These are phyloP conservation scores for Babesia bigemina DNA, from an alignment of 169 alveolate species.

Conservation along the genomic window DNA sequence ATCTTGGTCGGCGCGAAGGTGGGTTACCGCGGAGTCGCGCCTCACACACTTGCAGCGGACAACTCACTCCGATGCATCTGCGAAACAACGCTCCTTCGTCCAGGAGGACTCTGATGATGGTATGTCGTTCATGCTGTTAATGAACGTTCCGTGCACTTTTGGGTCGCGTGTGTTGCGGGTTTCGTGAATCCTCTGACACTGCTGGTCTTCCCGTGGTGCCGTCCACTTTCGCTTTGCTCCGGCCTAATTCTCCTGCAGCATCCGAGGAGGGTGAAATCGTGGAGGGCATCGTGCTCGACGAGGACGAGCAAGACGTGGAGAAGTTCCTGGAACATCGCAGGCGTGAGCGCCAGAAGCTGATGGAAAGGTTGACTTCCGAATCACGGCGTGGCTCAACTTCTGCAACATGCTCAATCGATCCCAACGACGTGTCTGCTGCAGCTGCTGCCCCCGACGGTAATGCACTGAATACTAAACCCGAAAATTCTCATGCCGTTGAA, in stretches of 20 bases:
- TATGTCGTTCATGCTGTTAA: not conserved
- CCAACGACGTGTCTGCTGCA: no score
- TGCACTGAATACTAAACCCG: no score
- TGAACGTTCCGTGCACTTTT: not conserved
- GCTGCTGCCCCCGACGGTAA: no score
- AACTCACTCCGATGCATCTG: not conserved
- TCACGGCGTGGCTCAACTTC: not conserved
- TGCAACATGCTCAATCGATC: no score
- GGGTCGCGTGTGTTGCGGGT: not conserved
- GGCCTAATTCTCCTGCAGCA: not conserved
- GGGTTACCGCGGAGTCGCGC: not conserved
- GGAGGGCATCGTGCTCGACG: conserved; percentile 38
- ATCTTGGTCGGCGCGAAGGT: conserved; percentile 35
- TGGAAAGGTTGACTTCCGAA: conserved; percentile 7
- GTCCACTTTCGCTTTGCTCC: not conserved
- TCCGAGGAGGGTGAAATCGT: conserved; percentile 65
- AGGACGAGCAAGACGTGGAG: conserved; percentile 62
- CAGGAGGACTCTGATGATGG: conserved; percentile 25
- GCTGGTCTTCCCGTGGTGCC: not conserved
- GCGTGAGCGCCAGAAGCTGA: conserved; percentile 38
- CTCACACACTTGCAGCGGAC: not conserved
- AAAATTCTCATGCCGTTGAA: no score
- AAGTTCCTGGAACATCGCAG: conserved; percentile 53
- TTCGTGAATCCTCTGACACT: not conserved
- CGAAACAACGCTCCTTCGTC: conserved; percentile 5